These are phyloP conservation scores for Cucumis hystrix DNA, from an alignment of 306 rosid species.

Conservation along the genomic window DNA sequence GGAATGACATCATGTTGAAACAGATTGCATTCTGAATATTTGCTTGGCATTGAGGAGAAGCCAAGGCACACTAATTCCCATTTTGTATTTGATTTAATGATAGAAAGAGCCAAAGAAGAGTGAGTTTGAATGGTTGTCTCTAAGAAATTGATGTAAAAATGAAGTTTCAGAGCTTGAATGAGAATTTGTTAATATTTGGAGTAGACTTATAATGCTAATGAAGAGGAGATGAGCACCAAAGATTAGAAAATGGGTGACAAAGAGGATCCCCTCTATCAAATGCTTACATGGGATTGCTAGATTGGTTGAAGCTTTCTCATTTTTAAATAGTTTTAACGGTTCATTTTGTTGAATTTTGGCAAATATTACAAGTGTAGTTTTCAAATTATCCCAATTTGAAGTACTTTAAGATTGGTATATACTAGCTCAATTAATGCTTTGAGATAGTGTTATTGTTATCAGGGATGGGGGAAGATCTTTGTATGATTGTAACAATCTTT, in stretches of 20 bases:
- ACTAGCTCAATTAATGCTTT: too few relatives aligned
- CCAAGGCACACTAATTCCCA: constrained; percentile 6
- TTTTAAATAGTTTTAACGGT: neutral
- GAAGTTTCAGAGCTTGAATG: neutral
- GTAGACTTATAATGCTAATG: neutral
- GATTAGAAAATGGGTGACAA: neutral
- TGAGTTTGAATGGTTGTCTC: neutral
- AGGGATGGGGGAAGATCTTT: too few relatives aligned
- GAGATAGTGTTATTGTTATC: too few relatives aligned
- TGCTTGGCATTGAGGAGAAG: neutral
- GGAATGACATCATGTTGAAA: neutral
- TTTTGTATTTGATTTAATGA: neutral
- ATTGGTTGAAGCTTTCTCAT: neutral
- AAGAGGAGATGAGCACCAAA: neutral
- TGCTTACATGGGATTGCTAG: neutral
- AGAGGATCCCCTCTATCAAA: neutral
- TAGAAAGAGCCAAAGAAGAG: neutral
- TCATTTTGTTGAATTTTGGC: too few relatives aligned
- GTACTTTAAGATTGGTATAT: too few relatives aligned
- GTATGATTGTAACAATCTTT: too few relatives aligned
- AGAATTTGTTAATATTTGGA: neutral
- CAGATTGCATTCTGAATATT: neutral
- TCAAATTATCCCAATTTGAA: too few relatives aligned
- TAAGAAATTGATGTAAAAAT: neutral
- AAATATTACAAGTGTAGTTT: too few relatives aligned